These are phyloP conservation scores for Microcos paniculata DNA, from an alignment of 345 rosid species.

Conservation along the genomic window DNA sequence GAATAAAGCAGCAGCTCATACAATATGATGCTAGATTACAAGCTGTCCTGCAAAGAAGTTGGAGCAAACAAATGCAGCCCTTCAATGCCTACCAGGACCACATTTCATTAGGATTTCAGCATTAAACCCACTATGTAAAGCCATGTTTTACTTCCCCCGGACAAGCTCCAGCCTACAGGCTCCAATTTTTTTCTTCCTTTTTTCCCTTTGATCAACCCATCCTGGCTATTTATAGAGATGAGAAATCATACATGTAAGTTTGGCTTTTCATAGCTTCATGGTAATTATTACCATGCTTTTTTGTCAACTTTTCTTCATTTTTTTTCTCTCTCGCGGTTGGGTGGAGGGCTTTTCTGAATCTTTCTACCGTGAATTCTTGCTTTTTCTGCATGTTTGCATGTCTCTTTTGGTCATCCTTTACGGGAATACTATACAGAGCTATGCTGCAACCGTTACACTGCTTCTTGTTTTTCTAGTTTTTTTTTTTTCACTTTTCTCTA, in stretches of 20 bases:
- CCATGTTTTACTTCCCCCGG: neutral
- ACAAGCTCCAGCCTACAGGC: too few relatives aligned
- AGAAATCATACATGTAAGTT: neutral
- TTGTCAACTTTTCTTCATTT: neutral
- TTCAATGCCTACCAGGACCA: slow-evolving; percentile 13
- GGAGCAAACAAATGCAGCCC: slow-evolving; percentile 5
- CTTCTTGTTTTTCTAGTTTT: slow-evolving; percentile 16
- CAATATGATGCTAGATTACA: slow-evolving; percentile 8
- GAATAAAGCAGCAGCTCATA: slow-evolving; percentile 1
- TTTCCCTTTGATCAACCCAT: neutral
- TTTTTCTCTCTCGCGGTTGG: neutral
- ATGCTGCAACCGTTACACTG: slow-evolving; percentile 20
- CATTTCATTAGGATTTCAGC: neutral
- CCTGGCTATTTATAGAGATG: too few relatives aligned
- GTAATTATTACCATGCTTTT: neutral
- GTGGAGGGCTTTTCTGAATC: slow-evolving; percentile 10
- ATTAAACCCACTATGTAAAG: neutral
- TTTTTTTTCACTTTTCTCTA: slow-evolving; percentile 5
- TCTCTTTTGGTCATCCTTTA: slow-evolving; percentile 13
- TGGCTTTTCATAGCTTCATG: neutral
- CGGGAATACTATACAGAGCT: slow-evolving; percentile 30
- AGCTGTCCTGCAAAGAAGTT: slow-evolving; percentile 27
- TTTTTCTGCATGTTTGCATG: slow-evolving; percentile 26
- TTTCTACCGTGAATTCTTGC: slow-evolving; percentile 2
- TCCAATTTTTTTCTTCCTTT: neutral